phyloP scores from a whole-genome alignment of 2,329 filamentous ascomycete species.

The Geosmithia flava region DNA sequence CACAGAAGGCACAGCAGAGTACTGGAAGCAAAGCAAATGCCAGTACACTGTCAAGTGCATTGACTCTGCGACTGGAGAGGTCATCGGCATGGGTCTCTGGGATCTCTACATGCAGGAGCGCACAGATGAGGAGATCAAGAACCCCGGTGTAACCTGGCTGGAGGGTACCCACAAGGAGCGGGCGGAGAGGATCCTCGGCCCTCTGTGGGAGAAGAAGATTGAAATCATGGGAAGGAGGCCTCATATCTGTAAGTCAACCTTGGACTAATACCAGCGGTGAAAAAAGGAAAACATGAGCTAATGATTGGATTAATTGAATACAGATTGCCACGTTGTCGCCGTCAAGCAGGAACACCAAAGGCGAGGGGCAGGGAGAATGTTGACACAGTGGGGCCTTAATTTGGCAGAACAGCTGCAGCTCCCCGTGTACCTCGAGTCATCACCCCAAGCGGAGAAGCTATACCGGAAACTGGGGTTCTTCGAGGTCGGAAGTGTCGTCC shows the following conservation, averaged over 20 bases:
- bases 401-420: conserved; percentile 20
- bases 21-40: conserved; percentile 21
- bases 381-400: conserved; percentile 27
- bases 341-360: conserved; percentile 29
- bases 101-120: conserved; percentile 26
- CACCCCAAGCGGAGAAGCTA: conserved; percentile 23
- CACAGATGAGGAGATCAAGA: conserved; percentile 26
- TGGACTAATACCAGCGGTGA: not conserved
- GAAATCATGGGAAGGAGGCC: conserved; percentile 23
- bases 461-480: conserved; percentile 34
- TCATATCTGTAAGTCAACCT: conserved; percentile 27
- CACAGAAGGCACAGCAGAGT: conserved; percentile 23
- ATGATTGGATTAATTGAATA: not conserved
- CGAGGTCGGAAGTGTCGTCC: conserved; percentile 24
- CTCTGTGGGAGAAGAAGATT: conserved; percentile 27
- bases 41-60: conserved; percentile 36
- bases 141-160: conserved; percentile 31
- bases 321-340: conserved; percentile 28
- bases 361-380: conserved; percentile 24
- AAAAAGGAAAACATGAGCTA: not conserved
- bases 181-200: conserved; percentile 27
- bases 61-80: conserved; percentile 26
- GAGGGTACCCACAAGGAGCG: conserved; percentile 27
- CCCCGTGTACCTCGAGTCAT: conserved; percentile 34
- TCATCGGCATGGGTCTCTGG: conserved; percentile 33